A percentile compares a stretch with the other conserved stretches of the same genome.
Conservation (phyloP, 2,329 filamentous ascomycete genomes). For the Dothistroma pini region DNA sequence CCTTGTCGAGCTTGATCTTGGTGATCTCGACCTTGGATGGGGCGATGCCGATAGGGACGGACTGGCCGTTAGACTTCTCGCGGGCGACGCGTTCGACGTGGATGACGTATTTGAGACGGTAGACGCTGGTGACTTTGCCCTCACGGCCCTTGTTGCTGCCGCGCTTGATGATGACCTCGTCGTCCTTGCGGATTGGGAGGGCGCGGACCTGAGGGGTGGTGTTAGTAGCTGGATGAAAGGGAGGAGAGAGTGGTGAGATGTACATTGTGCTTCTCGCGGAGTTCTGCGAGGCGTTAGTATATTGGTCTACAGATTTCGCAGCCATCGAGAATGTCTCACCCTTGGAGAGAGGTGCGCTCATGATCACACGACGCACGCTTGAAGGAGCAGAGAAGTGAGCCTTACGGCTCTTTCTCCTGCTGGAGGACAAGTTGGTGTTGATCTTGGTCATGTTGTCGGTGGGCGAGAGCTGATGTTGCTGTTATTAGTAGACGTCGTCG, state of each 20-base stretch:
- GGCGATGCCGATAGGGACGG: slow-evolving; percentile 89
- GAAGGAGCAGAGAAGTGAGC: slow-evolving; percentile 96
- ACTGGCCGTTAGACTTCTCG: slow-evolving; percentile 97
- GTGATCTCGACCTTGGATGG: slow-evolving; percentile 97
- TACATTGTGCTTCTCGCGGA: slow-evolving; percentile 99
- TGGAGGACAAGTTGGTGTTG: slow-evolving; percentile 66
- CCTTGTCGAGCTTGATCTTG: slow-evolving; percentile 98
- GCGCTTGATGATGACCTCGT: slow-evolving; percentile 75
- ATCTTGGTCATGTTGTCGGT: slow-evolving; percentile 66
- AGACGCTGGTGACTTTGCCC: slow-evolving; percentile 97
- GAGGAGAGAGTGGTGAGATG: background rate
- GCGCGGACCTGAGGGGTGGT: slow-evolving; percentile 54
- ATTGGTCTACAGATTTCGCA: slow-evolving; percentile 9
- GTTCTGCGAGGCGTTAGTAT: slow-evolving; percentile 49
- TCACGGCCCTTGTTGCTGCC: slow-evolving; percentile 96
- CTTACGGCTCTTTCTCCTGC: slow-evolving; percentile 98
- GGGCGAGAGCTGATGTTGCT: slow-evolving; percentile 16
- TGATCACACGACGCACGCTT: slow-evolving; percentile 90
- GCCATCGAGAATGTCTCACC: slow-evolving; percentile 38
- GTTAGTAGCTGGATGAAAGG: background rate
- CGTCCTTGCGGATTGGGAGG: slow-evolving; percentile 97
- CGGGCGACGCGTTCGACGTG: slow-evolving; percentile 95
- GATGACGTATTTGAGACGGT: slow-evolving; percentile 96
- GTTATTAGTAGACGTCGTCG: slow-evolving; percentile 22
- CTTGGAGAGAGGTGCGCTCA: slow-evolving; percentile 94